These are phyloP conservation scores for Trypanosomatidae sp. DNA, from an alignment of 208 protist species.

Conservation along the genomic window DNA sequence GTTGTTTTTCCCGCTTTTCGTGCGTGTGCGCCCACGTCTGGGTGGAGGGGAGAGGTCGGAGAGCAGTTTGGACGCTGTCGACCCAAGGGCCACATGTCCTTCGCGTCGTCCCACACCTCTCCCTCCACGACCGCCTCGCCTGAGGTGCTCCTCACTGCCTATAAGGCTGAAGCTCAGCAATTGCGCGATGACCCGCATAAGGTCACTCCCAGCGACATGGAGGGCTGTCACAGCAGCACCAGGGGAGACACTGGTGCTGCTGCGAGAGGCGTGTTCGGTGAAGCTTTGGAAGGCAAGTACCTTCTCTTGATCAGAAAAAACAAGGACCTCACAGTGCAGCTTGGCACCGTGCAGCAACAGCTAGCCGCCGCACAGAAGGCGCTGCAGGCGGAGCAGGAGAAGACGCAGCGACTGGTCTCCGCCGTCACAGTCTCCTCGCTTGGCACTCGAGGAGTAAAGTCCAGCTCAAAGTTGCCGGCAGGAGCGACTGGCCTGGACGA, in stretches of 20 bases:
- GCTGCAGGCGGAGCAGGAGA: slow-evolving; percentile 32
- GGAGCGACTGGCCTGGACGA: not conserved
- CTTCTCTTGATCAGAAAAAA: slow-evolving; percentile 49
- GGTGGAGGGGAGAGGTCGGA: no score
- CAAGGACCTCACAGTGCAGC: slow-evolving; percentile 49
- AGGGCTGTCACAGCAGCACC: slow-evolving; percentile 3
- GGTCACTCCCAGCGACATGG: slow-evolving; percentile 11
- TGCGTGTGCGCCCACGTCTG: not conserved
- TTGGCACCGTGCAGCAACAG: slow-evolving; percentile 27
- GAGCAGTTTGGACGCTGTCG: not conserved
- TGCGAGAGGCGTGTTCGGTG: slow-evolving; percentile 17
- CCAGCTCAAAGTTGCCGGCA: not conserved
- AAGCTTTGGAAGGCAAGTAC: slow-evolving; percentile 64
- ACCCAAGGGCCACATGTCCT: not conserved
- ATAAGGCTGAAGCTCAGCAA: slow-evolving; percentile 39
- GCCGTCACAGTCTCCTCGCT: slow-evolving; percentile 13
- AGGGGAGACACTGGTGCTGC: not conserved
- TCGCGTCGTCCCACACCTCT: not conserved
- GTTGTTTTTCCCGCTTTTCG: no score
- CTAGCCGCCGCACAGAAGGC: slow-evolving; percentile 37
- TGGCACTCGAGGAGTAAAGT: slow-evolving; percentile 6
- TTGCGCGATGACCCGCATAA: slow-evolving; percentile 33
- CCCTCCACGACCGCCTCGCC: slow-evolving; percentile 6
- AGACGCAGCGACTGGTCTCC: slow-evolving; percentile 22
- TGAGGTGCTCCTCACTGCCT: slow-evolving; percentile 12